phyloP scores from a whole-genome alignment of 148 eudicot genomes.

The Vaccinium darrowii region DNA sequence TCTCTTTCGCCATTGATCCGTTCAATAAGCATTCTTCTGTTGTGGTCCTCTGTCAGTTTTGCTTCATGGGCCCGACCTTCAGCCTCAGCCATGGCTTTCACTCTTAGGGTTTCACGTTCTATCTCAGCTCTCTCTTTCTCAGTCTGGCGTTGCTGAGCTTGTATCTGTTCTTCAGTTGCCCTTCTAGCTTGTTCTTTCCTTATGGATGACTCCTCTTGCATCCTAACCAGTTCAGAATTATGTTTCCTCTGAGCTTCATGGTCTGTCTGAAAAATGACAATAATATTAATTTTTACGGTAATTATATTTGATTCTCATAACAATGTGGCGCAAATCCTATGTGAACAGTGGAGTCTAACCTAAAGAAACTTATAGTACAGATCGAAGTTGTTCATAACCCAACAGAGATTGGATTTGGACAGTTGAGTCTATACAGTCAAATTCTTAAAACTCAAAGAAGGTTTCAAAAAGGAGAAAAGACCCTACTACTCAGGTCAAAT shows the following conservation, averaged over 20 bases:
- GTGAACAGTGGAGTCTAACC: background rate
- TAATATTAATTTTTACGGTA: background rate
- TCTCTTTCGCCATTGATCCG: constrained; percentile 78
- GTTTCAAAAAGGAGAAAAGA: constrained; percentile 5
- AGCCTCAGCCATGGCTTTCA: constrained; percentile 88
- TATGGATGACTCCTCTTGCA: constrained; percentile 89
- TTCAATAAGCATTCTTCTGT: constrained; percentile 81
- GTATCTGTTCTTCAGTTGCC: constrained; percentile 94
- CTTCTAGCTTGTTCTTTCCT: constrained; percentile 77
- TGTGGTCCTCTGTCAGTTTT: constrained; percentile 79
- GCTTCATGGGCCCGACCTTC: constrained; percentile 91
- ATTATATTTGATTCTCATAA: background rate
- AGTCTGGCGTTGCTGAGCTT: constrained; percentile 86
- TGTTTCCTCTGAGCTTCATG: constrained; percentile 85
- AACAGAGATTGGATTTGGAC: background rate
- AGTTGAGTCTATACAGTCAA: background rate
- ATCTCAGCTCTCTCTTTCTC: constrained; percentile 94
- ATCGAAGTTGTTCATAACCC: background rate
- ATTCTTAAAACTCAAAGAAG: background rate
- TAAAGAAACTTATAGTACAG: background rate
- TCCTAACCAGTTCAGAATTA: constrained; percentile 71
- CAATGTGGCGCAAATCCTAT: background rate
- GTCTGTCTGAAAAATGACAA: constrained; percentile 58
- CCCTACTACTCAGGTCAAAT: background rate
- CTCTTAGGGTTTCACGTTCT: constrained; percentile 85